phyloP scores from a whole-genome alignment of 306 rosid species.

The Neltuma alba region DNA sequence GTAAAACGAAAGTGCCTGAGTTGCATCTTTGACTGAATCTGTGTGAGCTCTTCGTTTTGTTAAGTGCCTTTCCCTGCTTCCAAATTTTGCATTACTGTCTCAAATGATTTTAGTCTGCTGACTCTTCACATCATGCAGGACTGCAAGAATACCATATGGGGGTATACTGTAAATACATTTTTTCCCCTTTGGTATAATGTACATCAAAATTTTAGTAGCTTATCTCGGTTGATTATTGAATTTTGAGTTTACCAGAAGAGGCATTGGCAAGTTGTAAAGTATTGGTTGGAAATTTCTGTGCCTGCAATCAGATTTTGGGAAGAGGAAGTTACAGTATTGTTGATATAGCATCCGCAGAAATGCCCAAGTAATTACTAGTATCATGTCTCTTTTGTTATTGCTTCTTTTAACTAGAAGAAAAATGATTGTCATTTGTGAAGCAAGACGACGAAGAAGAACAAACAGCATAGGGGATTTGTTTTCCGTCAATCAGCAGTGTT shows the following conservation, averaged over 20 bases:
- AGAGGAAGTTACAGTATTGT: slow-evolving; percentile 5
- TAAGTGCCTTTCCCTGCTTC: slow-evolving; percentile 17
- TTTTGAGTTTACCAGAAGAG: background rate
- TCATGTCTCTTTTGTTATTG: background rate
- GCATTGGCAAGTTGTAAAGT: slow-evolving; percentile 30
- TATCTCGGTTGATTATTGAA: background rate
- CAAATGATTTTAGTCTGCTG: slow-evolving; percentile 10
- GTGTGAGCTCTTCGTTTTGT: slow-evolving; percentile 23
- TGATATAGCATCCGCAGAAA: background rate
- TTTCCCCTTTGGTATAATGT: background rate
- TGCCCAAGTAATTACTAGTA: background rate
- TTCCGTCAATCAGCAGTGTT: too few relatives aligned
- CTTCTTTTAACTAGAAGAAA: background rate
- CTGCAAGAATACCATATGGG: slow-evolving; percentile 28
- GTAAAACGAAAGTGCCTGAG: slow-evolving; percentile 15
- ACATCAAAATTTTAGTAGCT: slow-evolving; percentile 12
- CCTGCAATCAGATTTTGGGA: slow-evolving; percentile 32
- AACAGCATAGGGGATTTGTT: too few relatives aligned
- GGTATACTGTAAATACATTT: slow-evolving; percentile 50
- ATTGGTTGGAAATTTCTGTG: background rate
- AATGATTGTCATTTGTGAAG: background rate
- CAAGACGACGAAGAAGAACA: too few relatives aligned
- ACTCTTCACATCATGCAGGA: slow-evolving; percentile 42
- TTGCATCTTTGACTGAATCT: slow-evolving; percentile 16
- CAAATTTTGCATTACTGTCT: background rate